Conservation (phyloP, 805 yeast species). For the Scheffersomyces amazonensis region DNA sequence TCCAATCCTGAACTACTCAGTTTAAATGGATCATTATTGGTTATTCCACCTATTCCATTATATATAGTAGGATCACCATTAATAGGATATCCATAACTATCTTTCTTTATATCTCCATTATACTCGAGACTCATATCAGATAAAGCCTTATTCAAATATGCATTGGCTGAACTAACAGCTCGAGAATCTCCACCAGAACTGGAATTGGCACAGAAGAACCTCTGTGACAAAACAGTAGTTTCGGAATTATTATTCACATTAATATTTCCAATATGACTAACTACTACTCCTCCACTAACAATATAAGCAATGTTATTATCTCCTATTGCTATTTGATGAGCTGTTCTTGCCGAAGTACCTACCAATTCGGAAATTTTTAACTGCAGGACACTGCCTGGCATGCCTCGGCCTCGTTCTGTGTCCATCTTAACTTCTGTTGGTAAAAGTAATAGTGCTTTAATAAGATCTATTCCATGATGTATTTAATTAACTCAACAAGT, state of each 20-base stretch:
- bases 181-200: constrained; percentile 10
- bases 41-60: constrained; percentile 10
- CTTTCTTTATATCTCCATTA: constrained; percentile 13
- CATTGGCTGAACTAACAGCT: constrained; percentile 19
- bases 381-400: too few relatives aligned
- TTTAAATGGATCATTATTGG: constrained; percentile 2
- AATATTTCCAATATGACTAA: constrained; percentile 29
- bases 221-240: constrained; percentile 26
- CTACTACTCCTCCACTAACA: constrained; percentile 62
- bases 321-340: constrained; percentile 39
- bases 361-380: constrained; percentile 15
- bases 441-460: too few relatives aligned
- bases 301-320: constrained; percentile 47
- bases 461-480: too few relatives aligned
- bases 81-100: constrained; percentile 34
- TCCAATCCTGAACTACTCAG: constrained; percentile 7
- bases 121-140: constrained; percentile 7
- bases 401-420: neutral
- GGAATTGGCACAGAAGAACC: constrained; percentile 52
- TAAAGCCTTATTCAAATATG: constrained; percentile 24
- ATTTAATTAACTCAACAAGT: too few relatives aligned
- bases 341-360: constrained; percentile 47
- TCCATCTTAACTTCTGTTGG: neutral
- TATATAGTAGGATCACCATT: constrained; percentile 25
- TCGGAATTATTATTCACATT: too few relatives aligned